Base-by-base conservation (phyloP, 495 filamentous ascomycete genomes). In the Clavariopsis aquatica region DNA sequence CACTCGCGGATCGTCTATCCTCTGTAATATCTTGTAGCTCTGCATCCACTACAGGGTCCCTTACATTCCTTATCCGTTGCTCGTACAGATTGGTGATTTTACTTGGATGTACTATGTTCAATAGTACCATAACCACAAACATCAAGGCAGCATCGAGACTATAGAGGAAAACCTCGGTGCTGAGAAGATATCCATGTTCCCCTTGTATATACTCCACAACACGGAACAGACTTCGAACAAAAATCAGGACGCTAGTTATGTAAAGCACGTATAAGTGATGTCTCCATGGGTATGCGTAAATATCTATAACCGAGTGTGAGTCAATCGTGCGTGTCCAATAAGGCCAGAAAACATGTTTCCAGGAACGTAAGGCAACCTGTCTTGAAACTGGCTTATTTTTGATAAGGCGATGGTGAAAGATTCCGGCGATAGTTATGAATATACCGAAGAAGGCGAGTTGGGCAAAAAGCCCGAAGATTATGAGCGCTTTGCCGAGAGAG, bases 171-270 rank as follows among this genome's bases (percentile, higher is more conserved):
- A 78, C 80, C 73, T 90, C 87, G 38, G 83, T 76, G 19, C 54
- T 68, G 62, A 87, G 69, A 28, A 84, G 29, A 63, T 74, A 79
- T 8, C 85, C 84, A 13, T 78, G 74, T 29, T 80, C 71, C 0
- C 88, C 86, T 70, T 83, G 75, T 0, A 81, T 22, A 60, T 85
- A 91, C 75, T 90, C 88, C 12, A 86, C 73, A n/a, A 86, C 77
- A 24, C 88, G 79, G 68, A 88, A 83, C 6, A 89, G 60, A 6
- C 78, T 83, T 7, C 89, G 81, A 1, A 89, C 66, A 52, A 90
- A 62, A 59, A 91, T 88, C 5, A 89, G 72, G 0, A 66, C 70
- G 53, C 78, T 82, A 4, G 76, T 76, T 5, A 31, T 55, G 70
- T 88, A 89, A 2, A 89, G 78, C 28, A 81, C 73, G 23, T 72